These are phyloP conservation scores for Emericellopsis terricola DNA, from an alignment of 495 filamentous ascomycete species.

Conservation along the genomic window DNA sequence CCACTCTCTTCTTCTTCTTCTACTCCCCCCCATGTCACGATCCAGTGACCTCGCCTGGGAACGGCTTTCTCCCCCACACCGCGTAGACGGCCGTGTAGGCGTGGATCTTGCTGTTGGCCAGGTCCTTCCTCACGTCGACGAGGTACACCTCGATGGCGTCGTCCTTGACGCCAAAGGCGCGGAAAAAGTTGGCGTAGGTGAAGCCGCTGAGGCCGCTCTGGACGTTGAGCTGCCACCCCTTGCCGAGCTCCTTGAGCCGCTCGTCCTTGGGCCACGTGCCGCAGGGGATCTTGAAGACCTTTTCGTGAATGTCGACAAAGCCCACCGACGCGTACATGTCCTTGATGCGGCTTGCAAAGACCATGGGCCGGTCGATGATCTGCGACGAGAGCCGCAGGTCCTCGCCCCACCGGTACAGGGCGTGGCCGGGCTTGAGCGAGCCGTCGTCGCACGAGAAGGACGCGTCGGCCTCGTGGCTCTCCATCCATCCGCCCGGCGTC, in stretches of 20 bases:
- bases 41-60: not conserved
- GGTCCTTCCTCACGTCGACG: constrained; percentile 35
- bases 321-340: constrained; percentile 40
- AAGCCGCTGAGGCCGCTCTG: constrained; percentile 13
- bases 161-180: constrained; percentile 18
- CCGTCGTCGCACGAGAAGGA: constrained; percentile 42
- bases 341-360: constrained; percentile 32
- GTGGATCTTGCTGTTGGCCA: constrained; percentile 36
- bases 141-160: constrained; percentile 31
- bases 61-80: constrained; percentile 37
- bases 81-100: constrained; percentile 34
- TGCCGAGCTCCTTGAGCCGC: constrained; percentile 13
- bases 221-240: constrained; percentile 17
- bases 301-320: constrained; percentile 43
- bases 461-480: constrained; percentile 43
- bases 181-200: constrained; percentile 10
- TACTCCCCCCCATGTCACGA: too few species aligned
- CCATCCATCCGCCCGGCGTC: constrained; percentile 47
- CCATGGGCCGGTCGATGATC: constrained; percentile 28
- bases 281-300: constrained; percentile 34
- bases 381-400: constrained; percentile 29
- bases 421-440: constrained; percentile 25
- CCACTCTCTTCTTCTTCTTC: not conserved
- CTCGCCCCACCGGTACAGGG: constrained; percentile 32
- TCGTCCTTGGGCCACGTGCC: constrained; percentile 28